phyloP scores from a whole-genome alignment of 129 eudicot genomes.

The Flaveria robusta region DNA sequence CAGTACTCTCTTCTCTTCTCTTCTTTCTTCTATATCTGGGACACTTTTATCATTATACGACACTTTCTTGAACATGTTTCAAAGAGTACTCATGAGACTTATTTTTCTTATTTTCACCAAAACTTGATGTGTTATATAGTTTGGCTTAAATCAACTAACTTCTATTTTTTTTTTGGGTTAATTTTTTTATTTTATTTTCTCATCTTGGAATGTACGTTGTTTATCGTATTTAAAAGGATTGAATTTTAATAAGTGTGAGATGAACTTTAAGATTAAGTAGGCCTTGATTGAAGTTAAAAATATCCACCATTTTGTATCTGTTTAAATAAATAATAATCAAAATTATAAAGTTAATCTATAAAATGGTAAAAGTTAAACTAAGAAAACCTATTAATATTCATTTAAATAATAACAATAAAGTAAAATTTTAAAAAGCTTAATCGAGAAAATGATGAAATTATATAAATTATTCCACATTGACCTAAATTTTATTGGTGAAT shows the following conservation, averaged over 20 bases:
- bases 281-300: background rate
- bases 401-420: background rate
- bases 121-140: background rate
- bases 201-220: background rate
- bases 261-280: background rate
- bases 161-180: background rate
- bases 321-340: background rate
- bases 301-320: background rate
- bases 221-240: background rate
- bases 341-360: background rate
- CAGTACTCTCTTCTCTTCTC: background rate
- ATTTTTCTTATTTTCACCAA: background rate
- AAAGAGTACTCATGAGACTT: background rate
- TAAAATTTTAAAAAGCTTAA: no score
- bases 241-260: background rate
- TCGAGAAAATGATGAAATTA: no score
- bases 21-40: background rate
- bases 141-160: background rate
- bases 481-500: no score
- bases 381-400: no score
- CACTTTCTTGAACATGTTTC: background rate
- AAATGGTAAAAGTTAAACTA: background rate
- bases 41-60: no score
- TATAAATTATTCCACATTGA: no score
- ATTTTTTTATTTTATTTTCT: background rate